Evolutionary conservation across 768 basidiomycete genomes (phyloP).

Genomic region (Thelephora aurantiotincta): DNA sequence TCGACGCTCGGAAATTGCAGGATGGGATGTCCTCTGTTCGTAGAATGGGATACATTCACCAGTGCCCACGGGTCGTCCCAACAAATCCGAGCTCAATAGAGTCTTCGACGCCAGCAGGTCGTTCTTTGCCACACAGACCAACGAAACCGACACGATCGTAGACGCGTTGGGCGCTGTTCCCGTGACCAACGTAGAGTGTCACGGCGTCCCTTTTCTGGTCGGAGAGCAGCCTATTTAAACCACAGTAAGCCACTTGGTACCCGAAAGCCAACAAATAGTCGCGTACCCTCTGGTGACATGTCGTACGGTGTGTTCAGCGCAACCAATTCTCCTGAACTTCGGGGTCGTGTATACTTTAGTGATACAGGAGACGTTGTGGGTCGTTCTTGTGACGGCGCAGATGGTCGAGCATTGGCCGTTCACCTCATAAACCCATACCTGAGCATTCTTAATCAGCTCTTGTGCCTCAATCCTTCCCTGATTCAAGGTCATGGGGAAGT

Average conservation of each 20-base stretch:
- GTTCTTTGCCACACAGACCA: constrained; percentile 26
- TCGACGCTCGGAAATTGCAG: too few relatives aligned
- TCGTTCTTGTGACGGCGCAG: constrained; percentile 43
- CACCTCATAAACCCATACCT: constrained; percentile 38
- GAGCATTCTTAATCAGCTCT: constrained; percentile 32
- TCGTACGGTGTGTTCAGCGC: constrained; percentile 37
- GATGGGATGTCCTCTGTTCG: too few relatives aligned
- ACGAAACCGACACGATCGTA: constrained; percentile 41
- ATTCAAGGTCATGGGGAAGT: constrained; percentile 27
- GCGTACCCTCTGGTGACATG: constrained; percentile 29
- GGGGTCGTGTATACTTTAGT: constrained; percentile 44
- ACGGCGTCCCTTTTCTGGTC: constrained; percentile 31
- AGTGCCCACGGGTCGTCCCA: constrained; percentile 34
- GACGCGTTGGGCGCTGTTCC: constrained; percentile 34
- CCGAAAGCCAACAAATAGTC: not conserved
- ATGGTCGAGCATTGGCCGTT: constrained; percentile 29
- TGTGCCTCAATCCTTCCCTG: constrained; percentile 28
- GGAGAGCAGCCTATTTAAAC: constrained; percentile 23
- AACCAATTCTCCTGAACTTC: constrained; percentile 28
- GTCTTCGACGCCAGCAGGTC: constrained; percentile 27
- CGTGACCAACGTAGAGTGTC: constrained; percentile 39
- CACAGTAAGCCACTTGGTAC: constrained; percentile 7
- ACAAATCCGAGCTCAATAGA: constrained; percentile 41
- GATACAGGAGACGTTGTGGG: constrained; percentile 33
- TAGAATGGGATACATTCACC: constrained; percentile 19